Percentiles rank a stretch among this genome's conserved stretches.
phyloP scores from a whole-genome alignment of 1,139 yeast species.

The Lodderomyces margitis region DNA sequence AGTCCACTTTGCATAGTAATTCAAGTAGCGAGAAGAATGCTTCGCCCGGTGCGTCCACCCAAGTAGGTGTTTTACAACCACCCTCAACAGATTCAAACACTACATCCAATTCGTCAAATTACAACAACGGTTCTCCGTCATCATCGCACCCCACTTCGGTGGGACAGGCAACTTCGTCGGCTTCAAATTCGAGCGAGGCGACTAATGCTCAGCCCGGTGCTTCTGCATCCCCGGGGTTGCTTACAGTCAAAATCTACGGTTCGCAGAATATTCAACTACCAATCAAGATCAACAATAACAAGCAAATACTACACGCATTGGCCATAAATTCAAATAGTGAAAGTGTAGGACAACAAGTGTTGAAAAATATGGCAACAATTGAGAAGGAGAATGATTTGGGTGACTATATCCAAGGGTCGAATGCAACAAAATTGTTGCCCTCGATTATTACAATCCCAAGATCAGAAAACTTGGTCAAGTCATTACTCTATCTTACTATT shows the following conservation, averaged over 20 bases:
- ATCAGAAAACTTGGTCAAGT: conserved; percentile 46
- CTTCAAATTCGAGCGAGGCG: not conserved
- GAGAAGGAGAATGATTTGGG: conserved; percentile 21
- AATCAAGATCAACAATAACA: conserved; percentile 52
- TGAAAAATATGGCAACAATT: conserved; percentile 28
- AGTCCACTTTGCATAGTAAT: conserved; percentile 3
- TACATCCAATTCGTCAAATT: conserved; percentile 9
- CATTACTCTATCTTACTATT: conserved; percentile 64
- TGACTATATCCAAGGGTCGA: conserved; percentile 29
- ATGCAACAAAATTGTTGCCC: conserved; percentile 54
- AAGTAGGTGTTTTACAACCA: conserved; percentile 9
- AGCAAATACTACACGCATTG: conserved; percentile 50
- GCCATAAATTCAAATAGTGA: conserved; percentile 48
- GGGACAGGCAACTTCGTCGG: conserved; percentile 8
- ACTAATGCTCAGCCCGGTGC: conserved; percentile 7
- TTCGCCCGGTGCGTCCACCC: not conserved
- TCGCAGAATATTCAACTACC: conserved; percentile 65
- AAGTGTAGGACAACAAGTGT: conserved; percentile 35
- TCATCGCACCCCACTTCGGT: conserved; percentile 12
- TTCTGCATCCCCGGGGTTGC: conserved; percentile 55
- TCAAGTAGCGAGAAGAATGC: conserved; percentile 3
- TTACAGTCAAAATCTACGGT: conserved; percentile 66
- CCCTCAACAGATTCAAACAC: conserved; percentile 8
- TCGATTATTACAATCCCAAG: conserved; percentile 64
- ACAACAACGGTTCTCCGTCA: conserved; percentile 8